These are phyloP conservation scores for Polytrichum formosum DNA, from an alignment of 225 moss, liverwort and hornwort genomes.

Conservation along the genomic window DNA sequence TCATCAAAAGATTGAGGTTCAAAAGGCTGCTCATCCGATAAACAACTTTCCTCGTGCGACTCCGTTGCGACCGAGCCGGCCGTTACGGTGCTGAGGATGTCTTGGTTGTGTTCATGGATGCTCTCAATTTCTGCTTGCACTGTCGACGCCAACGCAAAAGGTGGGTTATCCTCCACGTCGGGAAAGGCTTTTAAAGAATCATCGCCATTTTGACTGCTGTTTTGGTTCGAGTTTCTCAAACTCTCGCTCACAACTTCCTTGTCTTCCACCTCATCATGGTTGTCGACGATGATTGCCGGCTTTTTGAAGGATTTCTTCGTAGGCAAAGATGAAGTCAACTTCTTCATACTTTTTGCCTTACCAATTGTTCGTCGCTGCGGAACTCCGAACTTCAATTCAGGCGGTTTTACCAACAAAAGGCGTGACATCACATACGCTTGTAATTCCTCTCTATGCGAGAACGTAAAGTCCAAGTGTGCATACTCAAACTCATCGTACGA, in stretches of 20 bases:
- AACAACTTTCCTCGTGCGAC: conserved; percentile 28
- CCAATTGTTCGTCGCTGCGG: conserved; percentile 1
- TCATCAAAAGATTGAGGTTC: conserved; percentile 36
- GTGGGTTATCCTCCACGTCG: not conserved
- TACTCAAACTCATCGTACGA: conserved; percentile 80
- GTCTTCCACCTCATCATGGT: not conserved
- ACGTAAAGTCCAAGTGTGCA: conserved; percentile 80
- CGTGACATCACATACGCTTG: conserved; percentile 75
- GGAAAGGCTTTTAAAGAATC: too few relatives aligned
- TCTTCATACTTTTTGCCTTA: conserved; percentile 21
- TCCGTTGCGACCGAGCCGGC: conserved; percentile 26
- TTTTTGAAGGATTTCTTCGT: conserved; percentile 19
- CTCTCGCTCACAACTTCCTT: not conserved
- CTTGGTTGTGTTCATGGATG: conserved; percentile 4
- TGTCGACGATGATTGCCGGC: not conserved
- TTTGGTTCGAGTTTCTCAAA: too few relatives aligned
- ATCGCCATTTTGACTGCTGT: too few relatives aligned
- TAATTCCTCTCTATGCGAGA: conserved; percentile 65
- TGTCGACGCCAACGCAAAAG: conserved; percentile 1
- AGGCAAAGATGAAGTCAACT: conserved; percentile 10
- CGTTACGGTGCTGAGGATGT: conserved; percentile 7
- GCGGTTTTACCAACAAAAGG: conserved; percentile 45
- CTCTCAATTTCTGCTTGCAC: conserved; percentile 13
- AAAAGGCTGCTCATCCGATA: not conserved
- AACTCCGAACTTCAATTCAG: conserved; percentile 2